Conservation (phyloP, 2,329 filamentous ascomycete genomes). For the Akanthomyces dipterigenus region DNA sequence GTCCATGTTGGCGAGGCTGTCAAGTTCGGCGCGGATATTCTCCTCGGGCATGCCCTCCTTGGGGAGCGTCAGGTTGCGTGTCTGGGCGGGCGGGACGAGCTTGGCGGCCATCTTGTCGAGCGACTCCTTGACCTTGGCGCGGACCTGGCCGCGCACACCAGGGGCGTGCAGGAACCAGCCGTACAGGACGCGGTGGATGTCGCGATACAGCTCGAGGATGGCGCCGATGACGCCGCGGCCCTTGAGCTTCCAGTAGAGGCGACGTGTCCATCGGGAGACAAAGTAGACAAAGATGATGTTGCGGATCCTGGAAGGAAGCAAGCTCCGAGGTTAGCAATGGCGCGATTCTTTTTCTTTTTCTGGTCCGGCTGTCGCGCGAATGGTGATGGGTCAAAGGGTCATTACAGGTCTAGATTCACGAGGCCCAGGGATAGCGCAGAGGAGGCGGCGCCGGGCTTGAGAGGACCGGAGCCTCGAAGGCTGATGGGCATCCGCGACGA, state of each 20-base stretch:
- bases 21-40: slow-evolving; percentile 71
- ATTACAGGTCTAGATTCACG: slow-evolving; percentile 62
- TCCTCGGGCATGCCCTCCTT: slow-evolving; percentile 78
- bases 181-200: slow-evolving; percentile 67
- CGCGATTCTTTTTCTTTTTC: too few relatives aligned
- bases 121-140: slow-evolving; percentile 74
- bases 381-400: neutral
- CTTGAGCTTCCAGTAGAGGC: slow-evolving; percentile 74
- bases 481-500: slow-evolving; percentile 65
- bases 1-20: slow-evolving; percentile 74
- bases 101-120: slow-evolving; percentile 76
- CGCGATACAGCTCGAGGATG: slow-evolving; percentile 64
- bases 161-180: slow-evolving; percentile 80
- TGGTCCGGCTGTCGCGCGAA: neutral
- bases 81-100: slow-evolving; percentile 67
- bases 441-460: slow-evolving; percentile 47
- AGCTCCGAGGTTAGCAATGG: neutral
- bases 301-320: slow-evolving; percentile 51
- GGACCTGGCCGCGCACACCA: slow-evolving; percentile 78
- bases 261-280: slow-evolving; percentile 73
- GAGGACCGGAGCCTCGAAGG: slow-evolving; percentile 58
- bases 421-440: slow-evolving; percentile 47
- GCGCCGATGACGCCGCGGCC: slow-evolving; percentile 84
- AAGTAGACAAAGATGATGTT: slow-evolving; percentile 89
- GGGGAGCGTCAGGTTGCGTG: slow-evolving; percentile 69